Conservation (phyloP, 192 early-diverging fungal species). For the Funneliformis geosporum region DNA sequence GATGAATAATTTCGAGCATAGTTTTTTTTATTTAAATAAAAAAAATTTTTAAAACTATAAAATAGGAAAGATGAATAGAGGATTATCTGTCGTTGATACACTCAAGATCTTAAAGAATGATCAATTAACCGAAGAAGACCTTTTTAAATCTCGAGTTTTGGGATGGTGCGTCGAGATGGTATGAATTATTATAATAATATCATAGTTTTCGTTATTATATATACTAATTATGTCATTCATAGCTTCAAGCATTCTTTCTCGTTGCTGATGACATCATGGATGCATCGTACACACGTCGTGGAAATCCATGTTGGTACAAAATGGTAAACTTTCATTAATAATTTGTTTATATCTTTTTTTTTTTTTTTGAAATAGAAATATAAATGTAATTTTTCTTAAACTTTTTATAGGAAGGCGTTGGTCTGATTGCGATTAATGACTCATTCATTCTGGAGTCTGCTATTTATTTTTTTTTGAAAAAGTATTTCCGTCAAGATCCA, state of each 20-base stretch:
- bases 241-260: constrained; percentile 98
- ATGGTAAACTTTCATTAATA: constrained; percentile 42
- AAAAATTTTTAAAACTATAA: not conserved
- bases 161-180: constrained; percentile 96
- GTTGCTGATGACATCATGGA: constrained; percentile 99
- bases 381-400: not conserved
- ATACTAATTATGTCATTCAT: constrained; percentile 9
- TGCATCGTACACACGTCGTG: constrained; percentile 90
- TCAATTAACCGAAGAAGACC: constrained; percentile 73
- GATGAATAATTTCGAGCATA: not conserved
- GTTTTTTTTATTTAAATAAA: not conserved
- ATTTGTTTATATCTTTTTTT: not conserved
- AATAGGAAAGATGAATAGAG: constrained; percentile 97
- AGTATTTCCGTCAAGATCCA: constrained; percentile 82
- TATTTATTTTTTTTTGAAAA: constrained; percentile 94
- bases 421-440: constrained; percentile 95
- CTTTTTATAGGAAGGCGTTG: constrained; percentile 63
- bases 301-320: constrained; percentile 97
- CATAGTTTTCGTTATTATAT: not conserved
- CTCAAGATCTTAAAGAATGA: constrained; percentile 78
- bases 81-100: constrained; percentile 91
- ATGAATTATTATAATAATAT: constrained; percentile 30
- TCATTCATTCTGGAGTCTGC: constrained; percentile 88
- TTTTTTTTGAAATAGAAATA: too few species aligned
- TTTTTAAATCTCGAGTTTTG: constrained; percentile 83